A percentile compares a stretch with the other conserved stretches of the same genome.
Conservation (phyloP, 257 asterid genomes). For the Nicotiana paniculata region DNA sequence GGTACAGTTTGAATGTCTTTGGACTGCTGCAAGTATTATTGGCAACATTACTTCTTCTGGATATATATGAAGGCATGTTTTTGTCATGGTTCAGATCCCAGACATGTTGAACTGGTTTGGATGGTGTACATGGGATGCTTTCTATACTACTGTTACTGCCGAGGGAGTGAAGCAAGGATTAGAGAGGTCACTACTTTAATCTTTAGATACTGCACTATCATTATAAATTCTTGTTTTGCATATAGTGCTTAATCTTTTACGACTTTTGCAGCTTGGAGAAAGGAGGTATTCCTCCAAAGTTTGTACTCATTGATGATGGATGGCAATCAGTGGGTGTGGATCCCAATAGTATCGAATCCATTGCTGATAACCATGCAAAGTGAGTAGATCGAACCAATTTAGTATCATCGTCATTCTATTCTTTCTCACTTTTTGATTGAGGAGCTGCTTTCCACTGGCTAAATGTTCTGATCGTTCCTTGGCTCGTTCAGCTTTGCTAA, state of each 20-base stretch:
- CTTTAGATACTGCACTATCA: neutral
- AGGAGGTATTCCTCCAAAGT: constrained; percentile 82
- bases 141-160: constrained; percentile 80
- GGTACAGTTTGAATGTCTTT: constrained; percentile 30
- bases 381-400: constrained; percentile 20
- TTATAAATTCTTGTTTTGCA: neutral
- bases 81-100: constrained; percentile 55
- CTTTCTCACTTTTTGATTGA: neutral
- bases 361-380: constrained; percentile 83
- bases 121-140: constrained; percentile 99
- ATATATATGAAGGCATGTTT: neutral
- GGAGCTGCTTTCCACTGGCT: neutral
- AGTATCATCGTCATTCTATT: neutral
- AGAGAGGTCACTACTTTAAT: constrained; percentile 42
- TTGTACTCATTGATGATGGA: constrained; percentile 87
- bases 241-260: neutral
- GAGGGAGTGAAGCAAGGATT: constrained; percentile 80
- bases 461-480: neutral
- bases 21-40: neutral
- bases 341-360: constrained; percentile 37
- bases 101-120: constrained; percentile 97
- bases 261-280: constrained; percentile 45
- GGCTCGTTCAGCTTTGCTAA: constrained; percentile 64
- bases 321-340: constrained; percentile 96
- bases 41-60: neutral